phyloP scores from a whole-genome alignment of 1,139 yeast genomes.

The Kluyveromyces marxianus region DNA sequence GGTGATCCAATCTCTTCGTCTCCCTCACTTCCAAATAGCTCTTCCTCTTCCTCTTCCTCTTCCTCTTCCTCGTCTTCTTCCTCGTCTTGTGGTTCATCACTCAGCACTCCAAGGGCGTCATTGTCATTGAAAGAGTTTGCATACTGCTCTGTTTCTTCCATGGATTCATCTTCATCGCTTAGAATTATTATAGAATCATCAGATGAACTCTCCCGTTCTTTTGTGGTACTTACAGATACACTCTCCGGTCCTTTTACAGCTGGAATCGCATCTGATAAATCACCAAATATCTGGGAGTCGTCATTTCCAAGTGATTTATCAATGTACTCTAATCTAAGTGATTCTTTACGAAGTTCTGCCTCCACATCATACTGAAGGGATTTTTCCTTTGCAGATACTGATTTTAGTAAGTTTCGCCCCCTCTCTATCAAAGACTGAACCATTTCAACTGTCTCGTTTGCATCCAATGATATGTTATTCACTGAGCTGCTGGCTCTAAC shows the following conservation, averaged over 20 bases:
- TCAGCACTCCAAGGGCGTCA: too few relatives aligned
- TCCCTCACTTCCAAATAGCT: too few relatives aligned
- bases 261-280: background rate
- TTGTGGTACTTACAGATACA: background rate
- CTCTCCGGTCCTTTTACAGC: background rate
- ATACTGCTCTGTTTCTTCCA: too few relatives aligned
- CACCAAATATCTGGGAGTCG: background rate
- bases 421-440: slow-evolving; percentile 40
- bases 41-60: too few relatives aligned
- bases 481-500: background rate
- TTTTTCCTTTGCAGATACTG: slow-evolving; percentile 36
- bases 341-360: slow-evolving; percentile 23
- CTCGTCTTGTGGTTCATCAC: too few relatives aligned
- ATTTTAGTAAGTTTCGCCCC: slow-evolving; percentile 35
- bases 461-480: slow-evolving; percentile 5
- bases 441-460: slow-evolving; percentile 45
- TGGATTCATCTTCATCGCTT: too few relatives aligned
- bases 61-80: too few relatives aligned
- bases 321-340: slow-evolving; percentile 6
- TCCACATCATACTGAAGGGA: slow-evolving; percentile 30
- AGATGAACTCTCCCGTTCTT: too few relatives aligned
- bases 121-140: too few relatives aligned
- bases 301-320: slow-evolving; percentile 1
- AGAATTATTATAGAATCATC: too few relatives aligned
- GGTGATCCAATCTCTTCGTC: too few relatives aligned